Base-by-base conservation (phyloP, 1,139 yeast genomes). In the Pichia inconspicua region DNA sequence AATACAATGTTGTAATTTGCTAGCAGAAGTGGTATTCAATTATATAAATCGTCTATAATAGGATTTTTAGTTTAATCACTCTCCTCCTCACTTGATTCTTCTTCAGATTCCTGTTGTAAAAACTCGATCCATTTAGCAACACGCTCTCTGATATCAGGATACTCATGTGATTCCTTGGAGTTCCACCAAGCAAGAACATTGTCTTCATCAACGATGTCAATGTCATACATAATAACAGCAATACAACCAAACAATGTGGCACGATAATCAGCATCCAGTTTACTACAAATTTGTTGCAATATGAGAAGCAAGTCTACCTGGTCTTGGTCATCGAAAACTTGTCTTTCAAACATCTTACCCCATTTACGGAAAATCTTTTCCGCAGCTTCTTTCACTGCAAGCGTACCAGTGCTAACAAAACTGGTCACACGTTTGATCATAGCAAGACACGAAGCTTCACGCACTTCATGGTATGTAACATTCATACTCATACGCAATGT, bases 401-500 rank as follows among this genome's bases (percentile, higher is more conserved):
- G 70, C 0, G 95, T 87, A 50, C 76, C 87, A 1, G 95, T 85
- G 40, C 82, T 75, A 42, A 88, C 76, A 60, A 84, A 84, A 57
- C 85, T 86, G 48, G 77, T 73, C 22, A 86, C 77, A 60, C 94
- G 76, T 44, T 72, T 71, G 43, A 88, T 61, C 59, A 92, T 72
- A 0, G 97, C 94, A 43, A 75, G 73, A 37, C 82, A 72, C 0
- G 96, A 88, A 7, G 96, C 95, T 37, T 71, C 67, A 63, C 97
- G 78, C 14, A 92, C 97, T 62, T 90, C 96, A 60, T 87, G 95
- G 65, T 92, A 92, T 0, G 94, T 77, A 14, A 89, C 97, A 64
- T 92, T 89, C 92, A 90, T 84, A 56, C 96, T 86, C 98, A 94
- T 92, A 68, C 97, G 78, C 61, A 94, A 74, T 0, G 98, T 92